These are phyloP conservation scores for Berkeleyomyces basicola DNA, from an alignment of 2,329 filamentous ascomycete genomes.

Conservation along the genomic window DNA sequence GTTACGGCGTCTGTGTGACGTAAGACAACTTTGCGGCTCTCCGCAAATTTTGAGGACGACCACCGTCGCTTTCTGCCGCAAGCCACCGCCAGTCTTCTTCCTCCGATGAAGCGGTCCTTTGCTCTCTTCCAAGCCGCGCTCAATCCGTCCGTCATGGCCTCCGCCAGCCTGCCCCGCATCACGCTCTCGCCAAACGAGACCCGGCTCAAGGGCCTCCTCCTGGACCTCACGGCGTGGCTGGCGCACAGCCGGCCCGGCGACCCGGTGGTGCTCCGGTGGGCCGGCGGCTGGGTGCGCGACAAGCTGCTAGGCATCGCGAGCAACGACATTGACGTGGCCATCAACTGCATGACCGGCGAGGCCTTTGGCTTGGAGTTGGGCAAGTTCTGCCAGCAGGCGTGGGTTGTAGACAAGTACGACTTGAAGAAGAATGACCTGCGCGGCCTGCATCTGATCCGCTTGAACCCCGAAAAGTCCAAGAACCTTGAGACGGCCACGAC, in stretches of 20 bases:
- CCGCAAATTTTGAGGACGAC: not conserved
- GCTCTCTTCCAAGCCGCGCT: not conserved
- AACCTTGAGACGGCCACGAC: slow-evolving; percentile 86
- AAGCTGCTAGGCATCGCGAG: slow-evolving; percentile 57
- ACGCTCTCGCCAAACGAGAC: slow-evolving; percentile 52
- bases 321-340: slow-evolving; percentile 71
- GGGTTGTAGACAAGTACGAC: slow-evolving; percentile 44
- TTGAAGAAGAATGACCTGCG: slow-evolving; percentile 45
- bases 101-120: slow-evolving; percentile 7
- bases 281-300: slow-evolving; percentile 77
- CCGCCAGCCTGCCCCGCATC: slow-evolving; percentile 19
- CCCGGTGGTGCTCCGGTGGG: slow-evolving; percentile 51
- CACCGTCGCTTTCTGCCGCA: not conserved
- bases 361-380: slow-evolving; percentile 54
- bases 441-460: slow-evolving; percentile 71
- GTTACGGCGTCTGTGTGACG: not conserved
- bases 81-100: not conserved
- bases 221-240: slow-evolving; percentile 58
- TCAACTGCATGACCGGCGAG: slow-evolving; percentile 72
- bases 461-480: slow-evolving; percentile 92
- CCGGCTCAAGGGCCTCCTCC: slow-evolving; percentile 56
- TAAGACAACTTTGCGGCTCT: not conserved
- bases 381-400: slow-evolving; percentile 46
- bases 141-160: not conserved
- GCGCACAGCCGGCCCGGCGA: slow-evolving; percentile 22